Conservation (phyloP, 805 yeast genomes). For the Maudiozyma turicensis region DNA sequence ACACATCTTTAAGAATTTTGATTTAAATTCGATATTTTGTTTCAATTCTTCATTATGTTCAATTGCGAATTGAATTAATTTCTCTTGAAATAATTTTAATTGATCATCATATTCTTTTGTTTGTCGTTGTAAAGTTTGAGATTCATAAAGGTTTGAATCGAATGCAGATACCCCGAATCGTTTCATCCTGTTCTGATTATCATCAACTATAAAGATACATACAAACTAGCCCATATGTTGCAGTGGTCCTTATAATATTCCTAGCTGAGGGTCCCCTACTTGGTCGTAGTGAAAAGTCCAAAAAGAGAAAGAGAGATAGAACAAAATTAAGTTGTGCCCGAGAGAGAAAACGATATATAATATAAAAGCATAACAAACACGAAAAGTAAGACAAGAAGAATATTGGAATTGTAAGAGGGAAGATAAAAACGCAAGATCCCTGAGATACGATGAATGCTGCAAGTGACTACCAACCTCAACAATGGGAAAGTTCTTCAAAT, state of each 20-base stretch:
- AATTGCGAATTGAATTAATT: constrained; percentile 62
- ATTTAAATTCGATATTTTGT: constrained; percentile 52
- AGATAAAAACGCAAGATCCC: too few species aligned
- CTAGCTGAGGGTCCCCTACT: too few species aligned
- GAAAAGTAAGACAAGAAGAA: background rate
- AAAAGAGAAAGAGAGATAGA: background rate
- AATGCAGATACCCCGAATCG: constrained; percentile 41
- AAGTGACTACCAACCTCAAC: constrained; percentile 44
- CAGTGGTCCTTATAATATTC: too few species aligned
- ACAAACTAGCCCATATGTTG: background rate
- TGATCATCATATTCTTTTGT: constrained; percentile 59
- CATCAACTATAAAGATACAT: too few species aligned
- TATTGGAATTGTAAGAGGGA: background rate
- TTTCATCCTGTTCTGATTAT: constrained; percentile 23
- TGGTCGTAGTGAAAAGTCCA: background rate
- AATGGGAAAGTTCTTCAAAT: constrained; percentile 69
- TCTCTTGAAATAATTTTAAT: constrained; percentile 64
- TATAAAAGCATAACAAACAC: background rate
- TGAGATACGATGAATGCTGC: background rate
- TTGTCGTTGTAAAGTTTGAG: constrained; percentile 35
- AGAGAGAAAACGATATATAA: background rate
- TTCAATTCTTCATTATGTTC: constrained; percentile 62
- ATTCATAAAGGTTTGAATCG: constrained; percentile 20
- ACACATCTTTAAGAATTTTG: constrained; percentile 69
- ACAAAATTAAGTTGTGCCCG: background rate